Conservation (phyloP, 768 basidiomycete genomes). For the Kwoniella newhampshirensis region DNA sequence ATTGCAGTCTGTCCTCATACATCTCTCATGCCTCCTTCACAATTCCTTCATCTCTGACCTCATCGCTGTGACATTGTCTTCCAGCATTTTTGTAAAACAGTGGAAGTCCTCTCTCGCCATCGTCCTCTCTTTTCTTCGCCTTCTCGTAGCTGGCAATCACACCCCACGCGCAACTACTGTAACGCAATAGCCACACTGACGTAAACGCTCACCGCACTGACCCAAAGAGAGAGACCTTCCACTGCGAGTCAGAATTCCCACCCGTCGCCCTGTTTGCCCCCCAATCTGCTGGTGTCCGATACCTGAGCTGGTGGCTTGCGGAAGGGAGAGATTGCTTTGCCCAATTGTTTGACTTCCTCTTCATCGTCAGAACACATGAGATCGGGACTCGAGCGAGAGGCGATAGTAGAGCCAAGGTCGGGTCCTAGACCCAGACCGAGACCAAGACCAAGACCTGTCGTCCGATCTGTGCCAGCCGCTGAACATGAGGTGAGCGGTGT, state of each 20-base stretch:
- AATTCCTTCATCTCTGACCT: too few relatives aligned
- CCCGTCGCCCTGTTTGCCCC: neutral
- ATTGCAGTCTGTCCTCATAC: too few relatives aligned
- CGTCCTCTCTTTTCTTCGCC: too few relatives aligned
- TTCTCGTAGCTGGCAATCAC: too few relatives aligned
- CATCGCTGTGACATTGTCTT: too few relatives aligned
- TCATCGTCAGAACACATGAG: neutral
- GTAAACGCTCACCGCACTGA: conserved; percentile 9
- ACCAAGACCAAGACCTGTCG: neutral
- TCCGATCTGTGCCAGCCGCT: neutral
- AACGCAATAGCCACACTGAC: too few relatives aligned
- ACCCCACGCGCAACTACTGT: too few relatives aligned
- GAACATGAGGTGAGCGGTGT: neutral
- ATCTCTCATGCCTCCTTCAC: too few relatives aligned
- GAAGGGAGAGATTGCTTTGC: neutral
- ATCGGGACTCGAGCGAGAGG: neutral
- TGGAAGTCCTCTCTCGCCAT: too few relatives aligned
- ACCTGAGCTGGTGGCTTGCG: neutral
- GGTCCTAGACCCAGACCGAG: neutral
- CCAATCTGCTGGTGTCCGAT: neutral
- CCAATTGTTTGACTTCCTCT: neutral
- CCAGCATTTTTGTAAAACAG: too few relatives aligned
- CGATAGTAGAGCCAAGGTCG: neutral
- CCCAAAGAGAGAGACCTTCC: conserved; percentile 15
- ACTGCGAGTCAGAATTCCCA: conserved; percentile 22